Conservation (phyloP, 345 rosid genomes). For the Eucalyptus regnans region DNA sequence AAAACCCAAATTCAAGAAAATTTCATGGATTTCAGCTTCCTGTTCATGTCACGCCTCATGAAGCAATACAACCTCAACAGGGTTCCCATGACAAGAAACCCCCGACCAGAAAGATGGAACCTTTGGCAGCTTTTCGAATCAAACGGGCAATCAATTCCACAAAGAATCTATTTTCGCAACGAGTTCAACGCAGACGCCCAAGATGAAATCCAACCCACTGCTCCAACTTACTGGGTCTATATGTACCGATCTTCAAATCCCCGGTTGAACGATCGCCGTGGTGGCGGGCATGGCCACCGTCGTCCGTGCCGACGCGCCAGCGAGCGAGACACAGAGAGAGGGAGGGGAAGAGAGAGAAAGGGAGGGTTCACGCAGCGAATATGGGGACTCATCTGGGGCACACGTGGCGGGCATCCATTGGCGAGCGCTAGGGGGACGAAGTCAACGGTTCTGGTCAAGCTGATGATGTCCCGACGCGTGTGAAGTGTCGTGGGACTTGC, state of each 20-base stretch:
- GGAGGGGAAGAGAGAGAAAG: neutral
- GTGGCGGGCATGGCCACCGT: neutral
- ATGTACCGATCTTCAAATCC: neutral
- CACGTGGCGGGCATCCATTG: constrained; percentile 9
- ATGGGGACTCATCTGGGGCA: constrained; percentile 5
- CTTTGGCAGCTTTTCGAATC: neutral
- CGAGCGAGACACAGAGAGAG: neutral
- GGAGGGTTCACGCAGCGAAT: constrained; percentile 10
- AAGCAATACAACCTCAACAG: neutral
- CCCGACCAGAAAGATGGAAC: neutral
- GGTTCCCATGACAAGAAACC: neutral
- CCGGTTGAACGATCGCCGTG: neutral
- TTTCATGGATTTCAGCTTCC: neutral
- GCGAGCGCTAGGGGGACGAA: neutral
- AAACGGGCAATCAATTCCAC: neutral
- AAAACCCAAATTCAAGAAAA: neutral
- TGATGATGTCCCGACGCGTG: constrained; percentile 1
- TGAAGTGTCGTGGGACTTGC: neutral
- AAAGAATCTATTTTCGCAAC: neutral
- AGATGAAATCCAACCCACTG: neutral
- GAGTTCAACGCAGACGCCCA: neutral
- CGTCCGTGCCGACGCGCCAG: neutral
- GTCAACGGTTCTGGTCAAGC: constrained; percentile 1
- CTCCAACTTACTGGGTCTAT: neutral
- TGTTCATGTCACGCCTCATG: neutral